A percentile compares a stretch with the other conserved stretches of the same genome.
Conservation (phyloP, 2,329 filamentous ascomycete genomes). For the Exophiala xenobiotica region DNA sequence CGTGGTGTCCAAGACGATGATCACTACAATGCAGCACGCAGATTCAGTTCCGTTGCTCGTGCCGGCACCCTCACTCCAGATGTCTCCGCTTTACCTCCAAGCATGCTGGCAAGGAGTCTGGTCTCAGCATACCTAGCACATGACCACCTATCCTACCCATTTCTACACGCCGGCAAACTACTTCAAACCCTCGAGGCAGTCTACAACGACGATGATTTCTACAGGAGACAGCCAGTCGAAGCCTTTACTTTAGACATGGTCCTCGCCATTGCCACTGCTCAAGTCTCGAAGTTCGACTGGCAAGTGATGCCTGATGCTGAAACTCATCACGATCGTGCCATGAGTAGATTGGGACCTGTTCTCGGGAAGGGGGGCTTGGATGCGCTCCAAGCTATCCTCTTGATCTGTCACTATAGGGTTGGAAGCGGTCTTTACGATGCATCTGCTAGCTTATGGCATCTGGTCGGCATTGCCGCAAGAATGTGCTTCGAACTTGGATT, state of each 20-base stretch:
- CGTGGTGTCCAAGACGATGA: constrained; percentile 5
- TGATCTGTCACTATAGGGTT: constrained; percentile 47
- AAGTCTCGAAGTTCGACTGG: constrained; percentile 48
- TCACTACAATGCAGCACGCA: neutral
- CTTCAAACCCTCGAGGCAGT: constrained; percentile 17
- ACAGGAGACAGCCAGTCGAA: constrained; percentile 34
- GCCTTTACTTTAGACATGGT: constrained; percentile 47
- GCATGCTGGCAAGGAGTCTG: constrained; percentile 38
- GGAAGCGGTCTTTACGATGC: constrained; percentile 42
- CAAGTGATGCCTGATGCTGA: constrained; percentile 45
- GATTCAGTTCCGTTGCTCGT: constrained; percentile 6
- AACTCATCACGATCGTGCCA: constrained; percentile 43
- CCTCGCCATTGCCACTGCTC: constrained; percentile 45
- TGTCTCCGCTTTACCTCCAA: constrained; percentile 35
- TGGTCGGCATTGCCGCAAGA: constrained; percentile 45
- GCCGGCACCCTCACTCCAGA: constrained; percentile 3
- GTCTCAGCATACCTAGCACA: constrained; percentile 46
- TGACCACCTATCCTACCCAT: constrained; percentile 47
- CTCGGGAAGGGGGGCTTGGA: constrained; percentile 39
- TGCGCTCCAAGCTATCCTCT: constrained; percentile 43
- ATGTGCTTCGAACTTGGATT: constrained; percentile 45
- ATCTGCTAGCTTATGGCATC: constrained; percentile 46
- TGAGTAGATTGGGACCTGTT: constrained; percentile 40
- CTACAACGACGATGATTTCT: constrained; percentile 30
- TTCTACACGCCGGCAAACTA: constrained; percentile 37